Evolutionary conservation across 768 basidiomycete genomes (phyloP).

Genomic region (Suillus alpinus): DNA sequence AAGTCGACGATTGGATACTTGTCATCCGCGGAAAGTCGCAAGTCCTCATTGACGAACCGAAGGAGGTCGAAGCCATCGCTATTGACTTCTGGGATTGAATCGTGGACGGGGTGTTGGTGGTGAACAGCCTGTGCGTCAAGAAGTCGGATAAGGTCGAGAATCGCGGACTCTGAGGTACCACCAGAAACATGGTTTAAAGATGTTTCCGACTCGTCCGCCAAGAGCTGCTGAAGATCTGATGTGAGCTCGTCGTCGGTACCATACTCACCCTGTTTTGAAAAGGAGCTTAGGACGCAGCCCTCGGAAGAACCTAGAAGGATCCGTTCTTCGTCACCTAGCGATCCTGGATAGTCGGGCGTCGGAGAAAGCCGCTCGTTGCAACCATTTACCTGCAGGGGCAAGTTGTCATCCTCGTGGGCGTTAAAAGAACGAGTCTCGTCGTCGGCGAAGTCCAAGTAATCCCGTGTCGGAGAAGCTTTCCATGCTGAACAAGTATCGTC

Average conservation of each 20-base stretch:
- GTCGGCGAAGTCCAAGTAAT: neutral
- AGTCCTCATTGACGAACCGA: neutral
- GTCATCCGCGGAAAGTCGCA: neutral
- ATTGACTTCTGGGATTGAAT: neutral
- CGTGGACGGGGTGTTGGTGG: neutral
- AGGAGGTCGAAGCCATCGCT: neutral
- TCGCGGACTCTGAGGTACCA: neutral
- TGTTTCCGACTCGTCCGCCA: neutral
- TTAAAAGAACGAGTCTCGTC: neutral
- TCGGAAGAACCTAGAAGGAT: neutral
- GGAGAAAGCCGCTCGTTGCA: neutral
- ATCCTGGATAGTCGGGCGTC: neutral
- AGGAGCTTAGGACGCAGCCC: neutral
- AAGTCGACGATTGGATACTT: neutral
- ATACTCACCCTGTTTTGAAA: neutral
- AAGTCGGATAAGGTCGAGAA: conserved; percentile 1
- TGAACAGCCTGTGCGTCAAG: neutral
- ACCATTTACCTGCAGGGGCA: neutral
- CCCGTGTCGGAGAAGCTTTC: neutral
- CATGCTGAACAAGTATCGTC: neutral
- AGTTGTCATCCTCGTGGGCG: neutral
- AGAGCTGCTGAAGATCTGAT: neutral
- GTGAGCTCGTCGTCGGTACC: neutral
- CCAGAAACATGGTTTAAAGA: neutral
- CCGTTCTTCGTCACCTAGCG: too few species aligned